Evolutionary conservation across 1,284 basidiomycete species (phyloP).

Genomic region (Hemileccinum hortonii): DNA sequence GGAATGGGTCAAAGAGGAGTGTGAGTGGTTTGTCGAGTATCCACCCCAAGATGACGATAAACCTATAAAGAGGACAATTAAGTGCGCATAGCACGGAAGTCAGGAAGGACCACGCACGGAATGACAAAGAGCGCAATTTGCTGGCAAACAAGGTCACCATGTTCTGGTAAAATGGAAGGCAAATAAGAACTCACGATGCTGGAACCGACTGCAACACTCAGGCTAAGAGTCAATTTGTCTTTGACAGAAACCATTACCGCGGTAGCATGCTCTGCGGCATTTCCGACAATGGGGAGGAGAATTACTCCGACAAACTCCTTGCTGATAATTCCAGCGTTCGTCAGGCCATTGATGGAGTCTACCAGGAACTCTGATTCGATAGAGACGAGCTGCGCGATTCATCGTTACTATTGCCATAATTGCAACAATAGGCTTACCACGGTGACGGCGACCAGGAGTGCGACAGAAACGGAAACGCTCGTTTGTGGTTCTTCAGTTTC

Average conservation of each 20-base stretch:
- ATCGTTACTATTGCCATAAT: neutral
- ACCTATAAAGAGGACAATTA: constrained; percentile 49
- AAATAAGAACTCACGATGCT: constrained; percentile 64
- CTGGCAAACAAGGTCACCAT: constrained; percentile 36
- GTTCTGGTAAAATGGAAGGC: neutral
- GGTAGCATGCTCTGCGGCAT: constrained; percentile 74
- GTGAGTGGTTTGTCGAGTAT: constrained; percentile 67
- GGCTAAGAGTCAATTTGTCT: constrained; percentile 69
- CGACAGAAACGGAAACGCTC: constrained; percentile 52
- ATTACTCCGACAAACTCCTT: constrained; percentile 86
- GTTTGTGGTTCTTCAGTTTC: constrained; percentile 60
- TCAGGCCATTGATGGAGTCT: constrained; percentile 70
- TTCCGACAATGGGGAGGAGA: constrained; percentile 82
- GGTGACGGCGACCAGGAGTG: constrained; percentile 58
- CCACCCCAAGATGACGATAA: constrained; percentile 70
- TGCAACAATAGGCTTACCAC: constrained; percentile 49
- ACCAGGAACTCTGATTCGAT: constrained; percentile 84
- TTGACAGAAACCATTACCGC: constrained; percentile 83
- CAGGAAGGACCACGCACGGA: constrained; percentile 48
- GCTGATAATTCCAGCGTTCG: constrained; percentile 50
- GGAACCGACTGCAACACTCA: constrained; percentile 86
- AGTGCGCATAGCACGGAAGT: constrained; percentile 44
- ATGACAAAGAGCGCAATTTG: constrained; percentile 91
- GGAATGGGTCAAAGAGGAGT: constrained; percentile 79
- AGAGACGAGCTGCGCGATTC: constrained; percentile 50